A percentile compares a stretch with the other conserved stretches of the same genome.
Conservation (phyloP, 2,329 filamentous ascomycete species). For the Sporothrix inflata region DNA sequence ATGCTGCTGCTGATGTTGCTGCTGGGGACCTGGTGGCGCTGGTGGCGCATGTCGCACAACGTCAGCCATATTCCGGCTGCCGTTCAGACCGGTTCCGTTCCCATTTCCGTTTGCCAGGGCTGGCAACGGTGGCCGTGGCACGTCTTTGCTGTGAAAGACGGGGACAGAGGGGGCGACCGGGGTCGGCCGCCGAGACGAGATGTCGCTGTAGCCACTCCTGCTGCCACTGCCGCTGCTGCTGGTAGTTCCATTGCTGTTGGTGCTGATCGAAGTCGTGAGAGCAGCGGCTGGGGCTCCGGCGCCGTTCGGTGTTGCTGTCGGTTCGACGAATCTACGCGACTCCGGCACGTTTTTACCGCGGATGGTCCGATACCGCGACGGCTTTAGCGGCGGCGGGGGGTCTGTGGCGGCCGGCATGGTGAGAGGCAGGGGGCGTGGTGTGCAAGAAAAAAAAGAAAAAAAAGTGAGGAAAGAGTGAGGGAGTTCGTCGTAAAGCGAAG, state of each 20-base stretch:
- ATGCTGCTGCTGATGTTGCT: not conserved
- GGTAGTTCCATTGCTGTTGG: not conserved
- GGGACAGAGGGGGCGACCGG: not conserved
- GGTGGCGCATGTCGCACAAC: conserved; percentile 17
- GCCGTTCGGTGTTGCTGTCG: not conserved
- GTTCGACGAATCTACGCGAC: conserved; percentile 34
- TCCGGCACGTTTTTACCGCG: conserved; percentile 41
- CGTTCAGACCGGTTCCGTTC: not conserved
- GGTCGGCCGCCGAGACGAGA: conserved; percentile 20
- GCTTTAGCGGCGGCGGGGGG: conserved; percentile 35
- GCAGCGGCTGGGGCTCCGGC: not conserved
- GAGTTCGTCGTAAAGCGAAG: not conserved
- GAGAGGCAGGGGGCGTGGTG: not conserved
- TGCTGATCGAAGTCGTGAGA: conserved; percentile 2
- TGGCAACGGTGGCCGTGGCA: not conserved
- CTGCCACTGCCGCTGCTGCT: not conserved
- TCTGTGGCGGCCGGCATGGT: conserved; percentile 34
- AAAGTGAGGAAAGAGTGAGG: not conserved
- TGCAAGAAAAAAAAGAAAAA: not conserved
- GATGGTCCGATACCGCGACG: conserved; percentile 43
- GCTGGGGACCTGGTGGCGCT: conserved; percentile 11
- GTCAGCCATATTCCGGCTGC: conserved; percentile 16
- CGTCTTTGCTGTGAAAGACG: conserved; percentile 6
- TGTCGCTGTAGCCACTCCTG: conserved; percentile 1
- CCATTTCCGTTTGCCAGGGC: not conserved